These are phyloP conservation scores for Colletotrichum godetiae DNA, from an alignment of 2,329 filamentous ascomycete species.

Conservation along the genomic window DNA sequence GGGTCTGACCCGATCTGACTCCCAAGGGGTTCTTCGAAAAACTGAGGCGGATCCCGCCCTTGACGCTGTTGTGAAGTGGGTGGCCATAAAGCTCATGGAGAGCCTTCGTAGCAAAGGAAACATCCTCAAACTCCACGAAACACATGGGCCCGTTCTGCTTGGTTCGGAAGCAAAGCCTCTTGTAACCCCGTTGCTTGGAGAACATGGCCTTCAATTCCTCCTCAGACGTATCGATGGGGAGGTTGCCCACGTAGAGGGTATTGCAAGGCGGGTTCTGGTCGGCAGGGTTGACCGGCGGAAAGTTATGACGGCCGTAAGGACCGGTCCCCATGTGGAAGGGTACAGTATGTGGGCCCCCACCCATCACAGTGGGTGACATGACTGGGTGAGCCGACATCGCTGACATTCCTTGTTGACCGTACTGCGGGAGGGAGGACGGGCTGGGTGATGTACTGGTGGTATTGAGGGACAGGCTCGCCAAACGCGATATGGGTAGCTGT, in stretches of 20 bases:
- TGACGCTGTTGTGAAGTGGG: constrained; percentile 88
- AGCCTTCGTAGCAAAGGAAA: constrained; percentile 91
- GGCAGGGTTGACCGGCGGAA: constrained; percentile 90
- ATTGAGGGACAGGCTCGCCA: constrained; percentile 78
- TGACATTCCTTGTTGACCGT: constrained; percentile 45
- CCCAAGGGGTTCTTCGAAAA: constrained; percentile 98
- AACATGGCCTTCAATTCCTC: constrained; percentile 96
- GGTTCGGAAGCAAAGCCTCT: constrained; percentile 91
- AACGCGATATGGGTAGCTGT: constrained; percentile 75
- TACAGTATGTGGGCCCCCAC: constrained; percentile 47
- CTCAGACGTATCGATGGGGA: constrained; percentile 91
- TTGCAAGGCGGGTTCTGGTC: constrained; percentile 98
- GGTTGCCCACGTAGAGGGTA: constrained; percentile 96
- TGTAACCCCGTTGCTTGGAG: constrained; percentile 93
- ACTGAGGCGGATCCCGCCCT: constrained; percentile 93
- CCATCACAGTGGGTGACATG: constrained; percentile 69
- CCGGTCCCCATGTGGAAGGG: constrained; percentile 47
- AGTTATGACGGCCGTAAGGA: constrained; percentile 61
- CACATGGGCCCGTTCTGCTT: constrained; percentile 98
- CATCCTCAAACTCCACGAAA: constrained; percentile 97
- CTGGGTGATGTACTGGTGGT: constrained; percentile 68
- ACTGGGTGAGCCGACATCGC: constrained; percentile 54
- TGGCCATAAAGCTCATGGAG: constrained; percentile 90
- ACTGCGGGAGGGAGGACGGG: constrained; percentile 65
- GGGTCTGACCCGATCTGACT: constrained; percentile 82